A percentile compares a stretch with the other conserved stretches of the same genome.
Evolutionary conservation across 805 yeast species (phyloP).

Genomic region (Ogataea allantospora): DNA sequence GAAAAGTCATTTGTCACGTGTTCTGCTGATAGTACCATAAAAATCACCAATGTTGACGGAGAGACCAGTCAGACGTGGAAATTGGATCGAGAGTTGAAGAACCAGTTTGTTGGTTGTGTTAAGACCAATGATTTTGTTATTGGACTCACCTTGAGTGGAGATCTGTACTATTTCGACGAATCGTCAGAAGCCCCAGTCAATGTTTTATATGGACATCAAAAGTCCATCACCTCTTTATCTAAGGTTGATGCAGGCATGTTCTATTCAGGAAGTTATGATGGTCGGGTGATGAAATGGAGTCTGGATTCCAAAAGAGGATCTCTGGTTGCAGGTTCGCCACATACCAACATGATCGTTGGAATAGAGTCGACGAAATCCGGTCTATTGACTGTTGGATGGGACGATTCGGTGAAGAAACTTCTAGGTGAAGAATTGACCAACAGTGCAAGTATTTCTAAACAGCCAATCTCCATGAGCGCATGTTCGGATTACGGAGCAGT

Average conservation of each 20-base stretch:
- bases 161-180: slow-evolving; percentile 55
- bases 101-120: slow-evolving; percentile 80
- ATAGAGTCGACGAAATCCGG: slow-evolving; percentile 33
- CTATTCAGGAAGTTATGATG: slow-evolving; percentile 80
- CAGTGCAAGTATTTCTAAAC: slow-evolving; percentile 41
- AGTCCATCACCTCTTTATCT: slow-evolving; percentile 64
- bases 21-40: slow-evolving; percentile 78
- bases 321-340: slow-evolving; percentile 43
- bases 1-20: slow-evolving; percentile 70
- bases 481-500: slow-evolving; percentile 40
- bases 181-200: slow-evolving; percentile 38
- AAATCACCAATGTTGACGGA: slow-evolving; percentile 58
- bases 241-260: slow-evolving; percentile 25
- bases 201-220: slow-evolving; percentile 75
- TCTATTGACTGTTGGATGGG: slow-evolving; percentile 69
- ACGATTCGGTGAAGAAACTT: slow-evolving; percentile 59
- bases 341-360: slow-evolving; percentile 66
- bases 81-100: slow-evolving; percentile 45
- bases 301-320: slow-evolving; percentile 35
- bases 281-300: slow-evolving; percentile 64
- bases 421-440: slow-evolving; percentile 20
- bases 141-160: slow-evolving; percentile 71
- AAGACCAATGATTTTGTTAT: slow-evolving; percentile 58
- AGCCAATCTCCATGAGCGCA: slow-evolving; percentile 47
- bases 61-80: slow-evolving; percentile 50